phyloP scores from a whole-genome alignment of 129 eudicot genomes.

The Chrysanthemum lavandulifolium region DNA sequence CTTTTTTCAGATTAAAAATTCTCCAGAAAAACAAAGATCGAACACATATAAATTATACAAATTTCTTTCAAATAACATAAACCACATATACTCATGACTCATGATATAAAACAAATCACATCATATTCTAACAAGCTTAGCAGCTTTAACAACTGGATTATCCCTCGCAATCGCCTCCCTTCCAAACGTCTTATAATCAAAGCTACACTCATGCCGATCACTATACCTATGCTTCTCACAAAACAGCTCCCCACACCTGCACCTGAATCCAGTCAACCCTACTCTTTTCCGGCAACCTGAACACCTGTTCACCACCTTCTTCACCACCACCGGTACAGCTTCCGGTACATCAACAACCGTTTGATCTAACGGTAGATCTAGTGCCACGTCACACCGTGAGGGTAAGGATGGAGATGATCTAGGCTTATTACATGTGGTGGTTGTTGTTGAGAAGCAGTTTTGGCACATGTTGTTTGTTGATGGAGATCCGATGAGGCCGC shows the following conservation, averaged over 20 bases:
- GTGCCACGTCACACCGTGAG: conserved; percentile 44
- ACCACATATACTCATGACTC: not conserved
- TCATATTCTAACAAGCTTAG: conserved; percentile 62
- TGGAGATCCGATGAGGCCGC: conserved; percentile 63
- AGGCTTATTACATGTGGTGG: conserved; percentile 11
- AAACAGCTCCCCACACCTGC: conserved; percentile 86
- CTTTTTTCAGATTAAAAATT: not conserved
- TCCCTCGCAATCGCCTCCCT: conserved; percentile 76
- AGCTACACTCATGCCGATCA: conserved; percentile 83
- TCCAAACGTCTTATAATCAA: conserved; percentile 66
- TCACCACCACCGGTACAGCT: conserved; percentile 20
- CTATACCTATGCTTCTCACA: conserved; percentile 75
- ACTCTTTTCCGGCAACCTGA: conserved; percentile 71
- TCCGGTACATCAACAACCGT: conserved; percentile 28
- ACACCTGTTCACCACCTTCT: conserved; percentile 69
- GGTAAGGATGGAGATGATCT: too few relatives aligned
- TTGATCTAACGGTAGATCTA: conserved; percentile 31
- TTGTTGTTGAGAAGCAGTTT: conserved; percentile 51
- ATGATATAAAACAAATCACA: not conserved
- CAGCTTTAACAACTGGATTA: conserved; percentile 80
- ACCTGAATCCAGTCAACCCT: conserved; percentile 79
- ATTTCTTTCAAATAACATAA: conserved; percentile 6
- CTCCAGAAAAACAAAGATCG: not conserved
- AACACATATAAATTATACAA: conserved; percentile 6
- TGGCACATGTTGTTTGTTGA: conserved; percentile 63